phyloP scores from a whole-genome alignment of 2,329 filamentous ascomycete species.

The Aspergillus fischeri region DNA sequence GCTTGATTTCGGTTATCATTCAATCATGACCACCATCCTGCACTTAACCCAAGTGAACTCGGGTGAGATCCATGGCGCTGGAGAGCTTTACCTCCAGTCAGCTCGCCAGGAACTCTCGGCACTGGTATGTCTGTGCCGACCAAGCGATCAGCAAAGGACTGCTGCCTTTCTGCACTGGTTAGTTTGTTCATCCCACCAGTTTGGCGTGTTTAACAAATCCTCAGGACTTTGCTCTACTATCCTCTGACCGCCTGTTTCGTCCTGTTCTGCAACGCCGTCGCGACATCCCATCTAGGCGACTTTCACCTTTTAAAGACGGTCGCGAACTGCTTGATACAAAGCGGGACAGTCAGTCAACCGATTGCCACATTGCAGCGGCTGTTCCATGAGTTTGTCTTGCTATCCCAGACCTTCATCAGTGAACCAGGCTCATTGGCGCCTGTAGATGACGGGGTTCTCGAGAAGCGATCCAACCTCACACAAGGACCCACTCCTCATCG shows the following conservation, averaged over 20 bases:
- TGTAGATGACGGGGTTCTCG: too few species aligned
- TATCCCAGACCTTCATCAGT: slow-evolving; percentile 2
- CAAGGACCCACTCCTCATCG: too few species aligned
- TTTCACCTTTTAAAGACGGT: slow-evolving; percentile 17
- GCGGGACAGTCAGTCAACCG: slow-evolving; percentile 12
- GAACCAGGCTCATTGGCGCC: too few species aligned
- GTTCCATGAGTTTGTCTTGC: slow-evolving; percentile 13
- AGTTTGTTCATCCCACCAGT: background rate
- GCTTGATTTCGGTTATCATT: slow-evolving; percentile 18
- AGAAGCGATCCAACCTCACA: too few species aligned
- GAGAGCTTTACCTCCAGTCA: slow-evolving; percentile 12
- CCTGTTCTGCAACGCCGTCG: slow-evolving; percentile 20
- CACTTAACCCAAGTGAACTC: slow-evolving; percentile 12
- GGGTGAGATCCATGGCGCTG: background rate
- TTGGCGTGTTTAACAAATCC: background rate
- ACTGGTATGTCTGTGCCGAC: slow-evolving; percentile 14
- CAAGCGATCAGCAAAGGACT: slow-evolving; percentile 11
- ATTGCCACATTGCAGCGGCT: slow-evolving; percentile 13
- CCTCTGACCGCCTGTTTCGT: slow-evolving; percentile 20
- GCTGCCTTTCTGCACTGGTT: slow-evolving; percentile 17
- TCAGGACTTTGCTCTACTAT: slow-evolving; percentile 19
- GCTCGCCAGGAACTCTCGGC: slow-evolving; percentile 18
- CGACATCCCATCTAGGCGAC: slow-evolving; percentile 15
- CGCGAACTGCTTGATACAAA: slow-evolving; percentile 10
- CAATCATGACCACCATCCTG: slow-evolving; percentile 16